These are phyloP conservation scores for Spergularia bocconei DNA, from an alignment of 148 eudicot species.

Conservation along the genomic window DNA sequence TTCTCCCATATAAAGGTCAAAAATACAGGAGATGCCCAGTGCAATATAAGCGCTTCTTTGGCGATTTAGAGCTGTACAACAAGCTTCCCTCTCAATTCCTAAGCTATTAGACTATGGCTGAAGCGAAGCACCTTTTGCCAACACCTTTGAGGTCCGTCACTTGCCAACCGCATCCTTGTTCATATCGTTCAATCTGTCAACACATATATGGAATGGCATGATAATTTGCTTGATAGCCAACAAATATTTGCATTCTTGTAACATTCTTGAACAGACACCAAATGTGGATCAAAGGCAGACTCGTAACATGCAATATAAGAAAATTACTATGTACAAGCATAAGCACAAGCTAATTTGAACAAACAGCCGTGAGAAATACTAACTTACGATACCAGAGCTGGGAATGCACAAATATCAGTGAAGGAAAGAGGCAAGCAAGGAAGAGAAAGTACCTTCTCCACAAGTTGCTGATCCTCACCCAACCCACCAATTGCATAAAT, in stretches of 20 bases:
- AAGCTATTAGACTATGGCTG: conserved; percentile 33
- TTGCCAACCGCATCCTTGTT: conserved; percentile 71
- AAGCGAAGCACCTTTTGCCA: conserved; percentile 50
- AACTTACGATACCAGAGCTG: background rate
- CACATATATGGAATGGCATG: background rate
- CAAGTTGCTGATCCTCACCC: conserved; percentile 19
- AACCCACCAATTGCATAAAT: conserved; percentile 70
- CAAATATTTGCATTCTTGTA: no score
- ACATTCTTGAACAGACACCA: no score
- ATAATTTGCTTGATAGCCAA: background rate
- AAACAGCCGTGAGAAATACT: background rate
- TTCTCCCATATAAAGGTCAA: background rate
- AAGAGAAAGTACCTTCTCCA: conserved; percentile 41
- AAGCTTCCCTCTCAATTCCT: background rate
- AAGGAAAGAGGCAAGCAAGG: background rate
- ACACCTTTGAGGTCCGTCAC: conserved; percentile 45
- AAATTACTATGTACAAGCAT: background rate
- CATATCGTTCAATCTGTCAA: conserved; percentile 63
- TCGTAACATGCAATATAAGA: no score
- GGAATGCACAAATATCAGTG: background rate
- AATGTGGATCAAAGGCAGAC: background rate
- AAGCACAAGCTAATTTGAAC: background rate
- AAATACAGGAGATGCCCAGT: conserved; percentile 1
- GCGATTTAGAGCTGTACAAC: background rate
- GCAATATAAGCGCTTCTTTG: background rate